Conservation (phyloP, 495 filamentous ascomycete genomes). For the Hypoxylon rickii region DNA sequence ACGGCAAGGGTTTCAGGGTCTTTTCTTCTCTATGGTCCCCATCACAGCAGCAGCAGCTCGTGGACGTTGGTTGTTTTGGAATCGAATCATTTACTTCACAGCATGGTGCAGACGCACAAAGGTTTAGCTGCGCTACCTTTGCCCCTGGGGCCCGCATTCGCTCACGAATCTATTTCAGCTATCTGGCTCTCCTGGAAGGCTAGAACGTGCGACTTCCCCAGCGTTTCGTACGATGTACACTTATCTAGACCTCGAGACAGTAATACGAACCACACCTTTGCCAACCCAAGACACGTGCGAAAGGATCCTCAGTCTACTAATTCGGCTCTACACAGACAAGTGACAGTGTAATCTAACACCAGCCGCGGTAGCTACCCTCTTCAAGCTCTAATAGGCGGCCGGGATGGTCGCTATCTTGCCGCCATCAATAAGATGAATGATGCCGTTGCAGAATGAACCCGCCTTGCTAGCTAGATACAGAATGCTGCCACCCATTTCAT, state of each 20-base stretch:
- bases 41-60: slow-evolving; percentile 2
- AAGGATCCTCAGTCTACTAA: no score
- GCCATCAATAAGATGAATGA: slow-evolving; percentile 60
- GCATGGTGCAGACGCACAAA: background rate
- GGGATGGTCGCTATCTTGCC: slow-evolving; percentile 54
- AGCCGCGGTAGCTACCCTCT: background rate
- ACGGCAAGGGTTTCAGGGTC: slow-evolving; percentile 16
- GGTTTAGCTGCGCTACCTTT: slow-evolving; percentile 13
- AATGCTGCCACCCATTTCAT: slow-evolving; percentile 57
- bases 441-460: slow-evolving; percentile 63
- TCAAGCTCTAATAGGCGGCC: slow-evolving; percentile 51
- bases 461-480: slow-evolving; percentile 37
- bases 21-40: background rate
- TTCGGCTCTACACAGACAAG: background rate
- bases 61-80: background rate
- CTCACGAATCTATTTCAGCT: slow-evolving; percentile 5
- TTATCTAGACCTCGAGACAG: background rate
- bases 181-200: background rate
- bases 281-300: background rate
- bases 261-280: slow-evolving; percentile 3
- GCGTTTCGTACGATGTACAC: background rate
- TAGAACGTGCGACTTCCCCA: background rate
- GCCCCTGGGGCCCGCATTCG: background rate
- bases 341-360: background rate
- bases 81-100: background rate